A percentile compares a stretch with the other conserved stretches of the same genome.
Conservation (phyloP, 495 filamentous ascomycete species). For the Hypoxylon fragiforme region DNA sequence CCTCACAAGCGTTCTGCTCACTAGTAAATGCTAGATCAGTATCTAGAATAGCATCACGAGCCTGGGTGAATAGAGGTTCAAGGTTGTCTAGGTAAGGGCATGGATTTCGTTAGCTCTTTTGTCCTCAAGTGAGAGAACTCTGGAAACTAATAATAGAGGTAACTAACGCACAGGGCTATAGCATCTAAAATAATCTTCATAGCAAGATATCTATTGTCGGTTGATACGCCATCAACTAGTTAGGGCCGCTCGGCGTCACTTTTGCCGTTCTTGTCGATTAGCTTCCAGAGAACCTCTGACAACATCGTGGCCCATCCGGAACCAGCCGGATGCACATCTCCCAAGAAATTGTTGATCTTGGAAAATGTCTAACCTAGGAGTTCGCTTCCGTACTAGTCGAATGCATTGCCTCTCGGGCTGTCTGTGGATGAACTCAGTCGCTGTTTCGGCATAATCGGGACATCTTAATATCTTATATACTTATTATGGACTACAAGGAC, state of each 20-base stretch:
- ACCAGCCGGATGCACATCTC: conserved; percentile 43
- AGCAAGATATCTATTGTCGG: conserved; percentile 44
- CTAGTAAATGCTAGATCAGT: conserved; percentile 45
- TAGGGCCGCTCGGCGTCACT: conserved; percentile 38
- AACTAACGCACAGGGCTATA: conserved; percentile 42
- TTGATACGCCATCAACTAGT: conserved; percentile 42
- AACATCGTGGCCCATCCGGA: conserved; percentile 49
- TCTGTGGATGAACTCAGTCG: conserved; percentile 28
- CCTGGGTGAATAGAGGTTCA: conserved; percentile 48
- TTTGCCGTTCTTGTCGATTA: conserved; percentile 50
- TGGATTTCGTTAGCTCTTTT: not conserved
- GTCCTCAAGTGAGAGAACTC: no score
- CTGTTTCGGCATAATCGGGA: no score
- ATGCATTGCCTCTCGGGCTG: conserved; percentile 46
- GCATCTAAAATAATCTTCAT: conserved; percentile 53
- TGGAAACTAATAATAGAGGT: not conserved
- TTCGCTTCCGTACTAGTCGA: conserved; percentile 43
- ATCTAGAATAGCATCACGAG: conserved; percentile 50
- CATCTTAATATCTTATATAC: no score
- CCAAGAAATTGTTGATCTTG: conserved; percentile 34
- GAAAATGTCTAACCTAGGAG: conserved; percentile 41
- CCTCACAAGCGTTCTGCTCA: conserved; percentile 45
- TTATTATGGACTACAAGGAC: no score
- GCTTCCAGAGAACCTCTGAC: conserved; percentile 48
- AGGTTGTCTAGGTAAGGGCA: conserved; percentile 38